Conservation (phyloP, 2,329 filamentous ascomycete genomes). For the Trichoderma koningii region DNA sequence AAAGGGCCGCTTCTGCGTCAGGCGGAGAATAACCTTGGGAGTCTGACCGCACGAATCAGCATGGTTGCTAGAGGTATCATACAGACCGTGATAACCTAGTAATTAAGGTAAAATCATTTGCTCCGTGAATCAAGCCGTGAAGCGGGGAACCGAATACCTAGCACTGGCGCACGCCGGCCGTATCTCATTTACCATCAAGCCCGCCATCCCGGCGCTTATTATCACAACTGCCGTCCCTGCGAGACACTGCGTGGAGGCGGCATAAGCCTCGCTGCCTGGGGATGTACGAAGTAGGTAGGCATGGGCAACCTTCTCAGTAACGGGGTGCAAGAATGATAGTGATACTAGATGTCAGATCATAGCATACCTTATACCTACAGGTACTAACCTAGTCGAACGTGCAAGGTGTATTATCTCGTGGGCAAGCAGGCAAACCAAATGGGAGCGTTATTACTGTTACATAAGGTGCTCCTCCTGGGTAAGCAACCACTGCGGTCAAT, state of each 20-base stretch:
- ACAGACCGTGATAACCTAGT: slow-evolving; percentile 8
- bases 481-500: too few species aligned
- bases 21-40: background rate
- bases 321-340: too few species aligned
- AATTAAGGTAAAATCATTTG: slow-evolving; percentile 22
- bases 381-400: too few species aligned
- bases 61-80: background rate
- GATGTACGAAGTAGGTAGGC: background rate
- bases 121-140: background rate
- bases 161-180: background rate
- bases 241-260: background rate
- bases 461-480: too few species aligned
- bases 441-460: too few species aligned
- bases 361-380: too few species aligned
- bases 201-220: background rate
- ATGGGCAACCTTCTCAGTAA: too few species aligned
- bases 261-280: background rate
- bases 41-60: slow-evolving; percentile 1
- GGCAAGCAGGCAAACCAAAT: too few species aligned
- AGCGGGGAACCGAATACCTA: background rate
- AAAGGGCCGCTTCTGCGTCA: background rate
- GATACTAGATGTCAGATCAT: too few species aligned
- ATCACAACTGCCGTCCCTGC: background rate
- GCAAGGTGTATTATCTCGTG: too few species aligned
- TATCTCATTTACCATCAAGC: background rate